Conservation (phyloP, 129 eudicot species). For the Gnaphalium uliginosum region DNA sequence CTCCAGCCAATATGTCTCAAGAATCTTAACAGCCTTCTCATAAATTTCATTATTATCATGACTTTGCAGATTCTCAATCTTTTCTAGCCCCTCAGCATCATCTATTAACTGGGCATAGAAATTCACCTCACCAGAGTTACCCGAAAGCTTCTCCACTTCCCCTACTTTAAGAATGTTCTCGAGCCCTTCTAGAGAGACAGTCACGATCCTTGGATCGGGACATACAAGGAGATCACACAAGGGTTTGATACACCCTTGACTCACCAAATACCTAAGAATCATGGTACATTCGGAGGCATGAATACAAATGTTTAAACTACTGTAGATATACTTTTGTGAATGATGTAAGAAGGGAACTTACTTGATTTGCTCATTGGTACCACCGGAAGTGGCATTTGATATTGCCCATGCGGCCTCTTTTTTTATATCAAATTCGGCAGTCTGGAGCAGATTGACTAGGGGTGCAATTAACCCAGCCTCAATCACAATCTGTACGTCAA, state of each 20-base stretch:
- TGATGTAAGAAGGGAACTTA: conserved; percentile 16
- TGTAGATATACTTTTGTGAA: background rate
- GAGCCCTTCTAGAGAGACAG: conserved; percentile 77
- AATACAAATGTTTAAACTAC: background rate
- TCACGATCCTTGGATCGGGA: conserved; percentile 84
- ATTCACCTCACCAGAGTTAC: conserved; percentile 61
- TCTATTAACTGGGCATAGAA: conserved; percentile 71
- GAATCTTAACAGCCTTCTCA: conserved; percentile 80
- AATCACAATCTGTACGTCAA: conserved; percentile 59
- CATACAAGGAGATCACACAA: conserved; percentile 82
- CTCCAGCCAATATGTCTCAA: conserved; percentile 86
- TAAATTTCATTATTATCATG: conserved; percentile 85
- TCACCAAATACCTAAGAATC: conserved; percentile 58
- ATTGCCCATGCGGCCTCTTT: conserved; percentile 97
- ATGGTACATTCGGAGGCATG: background rate
- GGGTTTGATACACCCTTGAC: conserved; percentile 81
- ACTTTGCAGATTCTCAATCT: conserved; percentile 76
- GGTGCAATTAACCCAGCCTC: conserved; percentile 78
- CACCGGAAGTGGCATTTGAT: conserved; percentile 88
- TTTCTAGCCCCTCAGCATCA: conserved; percentile 84
- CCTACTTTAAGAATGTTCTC: conserved; percentile 87
- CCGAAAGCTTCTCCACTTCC: conserved; percentile 65
- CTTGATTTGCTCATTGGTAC: conserved; percentile 74
- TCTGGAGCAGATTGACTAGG: conserved; percentile 70
- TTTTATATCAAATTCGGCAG: conserved; percentile 82